These are phyloP conservation scores for Marsdenia floribunda DNA, from an alignment of 257 asterid species.

Conservation along the genomic window DNA sequence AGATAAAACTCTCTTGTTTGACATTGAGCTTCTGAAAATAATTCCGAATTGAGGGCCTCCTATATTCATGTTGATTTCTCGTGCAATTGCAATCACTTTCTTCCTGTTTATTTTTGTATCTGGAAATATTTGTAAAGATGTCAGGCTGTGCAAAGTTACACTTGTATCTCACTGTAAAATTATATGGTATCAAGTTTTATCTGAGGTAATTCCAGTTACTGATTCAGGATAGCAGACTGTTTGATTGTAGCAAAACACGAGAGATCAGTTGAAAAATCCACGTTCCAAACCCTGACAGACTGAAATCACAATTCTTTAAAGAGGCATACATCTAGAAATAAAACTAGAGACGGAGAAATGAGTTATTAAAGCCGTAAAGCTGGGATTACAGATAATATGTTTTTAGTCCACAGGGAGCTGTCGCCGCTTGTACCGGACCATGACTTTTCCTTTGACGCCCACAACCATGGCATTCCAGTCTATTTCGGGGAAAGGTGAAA, in stretches of 20 bases:
- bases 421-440: conserved; percentile 32
- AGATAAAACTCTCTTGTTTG: conserved; percentile 91
- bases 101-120: background rate
- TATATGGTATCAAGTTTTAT: background rate
- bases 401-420: conserved; percentile 14
- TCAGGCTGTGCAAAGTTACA: background rate
- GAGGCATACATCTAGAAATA: background rate
- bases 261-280: background rate
- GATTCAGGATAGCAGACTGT: too few species aligned
- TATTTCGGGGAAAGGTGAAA: conserved; percentile 54
- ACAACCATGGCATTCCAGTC: conserved; percentile 62
- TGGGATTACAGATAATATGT: too few species aligned
- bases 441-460: conserved; percentile 50
- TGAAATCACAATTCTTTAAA: background rate
- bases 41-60: conserved; percentile 45
- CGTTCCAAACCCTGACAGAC: conserved; percentile 2
- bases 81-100: background rate
- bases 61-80: background rate
- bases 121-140: background rate
- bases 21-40: conserved; percentile 83
- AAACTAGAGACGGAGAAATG: background rate
- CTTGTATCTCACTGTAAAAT: background rate
- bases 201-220: background rate
- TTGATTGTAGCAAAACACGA: background rate
- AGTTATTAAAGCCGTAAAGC: background rate